Evolutionary conservation across 306 rosid species (phyloP).

Genomic region (Vigna unguiculata): DNA sequence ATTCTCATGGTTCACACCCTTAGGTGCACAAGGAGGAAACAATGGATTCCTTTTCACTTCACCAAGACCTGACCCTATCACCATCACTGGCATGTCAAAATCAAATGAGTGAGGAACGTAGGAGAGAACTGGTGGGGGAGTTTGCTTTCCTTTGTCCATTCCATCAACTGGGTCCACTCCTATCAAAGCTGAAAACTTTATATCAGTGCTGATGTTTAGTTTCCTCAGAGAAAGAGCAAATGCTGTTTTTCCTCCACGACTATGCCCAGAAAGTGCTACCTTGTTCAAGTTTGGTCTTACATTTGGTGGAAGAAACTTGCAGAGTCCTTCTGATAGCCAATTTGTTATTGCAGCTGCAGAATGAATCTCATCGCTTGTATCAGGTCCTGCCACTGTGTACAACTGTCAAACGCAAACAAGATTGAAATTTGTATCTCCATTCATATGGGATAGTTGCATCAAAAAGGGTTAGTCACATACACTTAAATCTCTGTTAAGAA

Average conservation of each 20-base stretch:
- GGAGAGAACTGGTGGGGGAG: conserved; percentile 84
- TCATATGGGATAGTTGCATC: neutral
- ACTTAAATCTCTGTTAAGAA: neutral
- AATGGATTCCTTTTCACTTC: conserved; percentile 60
- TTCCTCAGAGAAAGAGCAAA: conserved; percentile 73
- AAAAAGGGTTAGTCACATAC: neutral
- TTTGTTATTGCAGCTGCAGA: conserved; percentile 66
- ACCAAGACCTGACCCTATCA: conserved; percentile 79
- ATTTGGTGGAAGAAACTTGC: conserved; percentile 55
- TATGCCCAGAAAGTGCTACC: conserved; percentile 78
- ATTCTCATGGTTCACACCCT: conserved; percentile 79
- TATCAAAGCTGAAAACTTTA: conserved; percentile 72
- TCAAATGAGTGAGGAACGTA: conserved; percentile 71
- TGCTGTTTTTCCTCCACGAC: conserved; percentile 88
- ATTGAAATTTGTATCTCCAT: neutral
- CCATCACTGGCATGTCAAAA: conserved; percentile 64
- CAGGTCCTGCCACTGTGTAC: conserved; percentile 69
- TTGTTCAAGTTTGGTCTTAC: conserved; percentile 61
- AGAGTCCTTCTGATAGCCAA: conserved; percentile 75
- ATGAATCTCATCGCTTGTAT: conserved; percentile 65
- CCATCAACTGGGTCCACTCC: conserved; percentile 97
- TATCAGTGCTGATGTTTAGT: conserved; percentile 45
- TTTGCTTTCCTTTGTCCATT: conserved; percentile 72
- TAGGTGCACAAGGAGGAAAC: conserved; percentile 86
- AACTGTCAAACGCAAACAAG: conserved; percentile 57